A percentile compares a stretch with the other conserved stretches of the same genome.
These are phyloP conservation scores for Xylaria intraflava DNA, from an alignment of 495 filamentous ascomycete species.

Conservation along the genomic window DNA sequence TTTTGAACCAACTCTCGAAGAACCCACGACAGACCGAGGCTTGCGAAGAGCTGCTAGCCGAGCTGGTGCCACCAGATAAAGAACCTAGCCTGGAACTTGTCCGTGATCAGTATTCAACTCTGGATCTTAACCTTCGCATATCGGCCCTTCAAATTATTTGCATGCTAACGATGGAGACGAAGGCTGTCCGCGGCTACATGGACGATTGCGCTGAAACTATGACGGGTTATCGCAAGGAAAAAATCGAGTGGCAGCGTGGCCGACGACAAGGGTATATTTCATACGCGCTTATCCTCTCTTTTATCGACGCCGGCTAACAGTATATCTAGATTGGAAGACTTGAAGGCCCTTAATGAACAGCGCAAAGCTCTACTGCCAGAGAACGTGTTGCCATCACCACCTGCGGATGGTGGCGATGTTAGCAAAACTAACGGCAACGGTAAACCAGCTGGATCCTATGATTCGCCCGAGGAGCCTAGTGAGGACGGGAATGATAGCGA, in stretches of 20 bases:
- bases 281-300: slow-evolving; percentile 2
- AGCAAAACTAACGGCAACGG: slow-evolving; percentile 47
- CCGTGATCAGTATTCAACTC: slow-evolving; percentile 56
- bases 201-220: slow-evolving; percentile 85
- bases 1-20: slow-evolving; percentile 77
- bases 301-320: slow-evolving; percentile 14
- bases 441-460: slow-evolving; percentile 59
- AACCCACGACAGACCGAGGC: slow-evolving; percentile 57
- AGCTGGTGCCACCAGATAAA: slow-evolving; percentile 69
- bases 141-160: slow-evolving; percentile 79
- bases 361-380: slow-evolving; percentile 79
- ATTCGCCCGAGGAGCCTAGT: slow-evolving; percentile 52
- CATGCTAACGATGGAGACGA: slow-evolving; percentile 79
- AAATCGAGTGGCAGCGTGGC: slow-evolving; percentile 82
- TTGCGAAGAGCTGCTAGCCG: slow-evolving; percentile 71
- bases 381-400: slow-evolving; percentile 61
- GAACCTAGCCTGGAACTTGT: slow-evolving; percentile 71
- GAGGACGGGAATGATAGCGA: slow-evolving; percentile 60
- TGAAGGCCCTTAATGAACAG: slow-evolving; percentile 75
- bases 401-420: slow-evolving; percentile 35
- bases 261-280: slow-evolving; percentile 73
- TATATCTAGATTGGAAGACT: slow-evolving; percentile 63
- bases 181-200: slow-evolving; percentile 77
- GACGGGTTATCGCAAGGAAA: slow-evolving; percentile 90
- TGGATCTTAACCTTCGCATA: slow-evolving; percentile 79